Evolutionary conservation across 345 rosid species (phyloP).

Genomic region (Syzygium grande): DNA sequence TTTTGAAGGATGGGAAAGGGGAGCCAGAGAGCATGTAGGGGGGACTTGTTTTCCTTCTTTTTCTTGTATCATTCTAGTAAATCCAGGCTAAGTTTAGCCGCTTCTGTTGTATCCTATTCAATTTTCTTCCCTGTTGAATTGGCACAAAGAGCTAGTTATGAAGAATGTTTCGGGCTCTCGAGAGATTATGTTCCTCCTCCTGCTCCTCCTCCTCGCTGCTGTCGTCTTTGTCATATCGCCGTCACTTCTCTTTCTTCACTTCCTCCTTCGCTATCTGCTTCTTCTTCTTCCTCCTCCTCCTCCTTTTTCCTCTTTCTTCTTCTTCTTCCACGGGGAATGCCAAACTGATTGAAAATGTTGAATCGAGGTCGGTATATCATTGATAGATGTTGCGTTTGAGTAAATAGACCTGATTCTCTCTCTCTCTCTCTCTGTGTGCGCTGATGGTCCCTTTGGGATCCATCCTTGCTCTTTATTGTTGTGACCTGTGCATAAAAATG

Average conservation of each 20-base stretch:
- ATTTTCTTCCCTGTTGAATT: background rate
- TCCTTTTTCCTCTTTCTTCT: background rate
- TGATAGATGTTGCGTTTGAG: too few relatives aligned
- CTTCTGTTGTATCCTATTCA: background rate
- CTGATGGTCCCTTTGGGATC: too few relatives aligned
- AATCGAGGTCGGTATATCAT: background rate
- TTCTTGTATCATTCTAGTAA: background rate
- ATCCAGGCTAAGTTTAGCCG: background rate
- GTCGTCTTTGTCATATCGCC: background rate
- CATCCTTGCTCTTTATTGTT: too few relatives aligned
- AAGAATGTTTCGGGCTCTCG: background rate
- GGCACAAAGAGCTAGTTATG: background rate
- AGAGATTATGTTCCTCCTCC: background rate
- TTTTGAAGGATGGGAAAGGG: background rate
- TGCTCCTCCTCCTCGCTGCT: background rate
- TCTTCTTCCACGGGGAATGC: background rate
- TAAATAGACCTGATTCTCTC: too few relatives aligned
- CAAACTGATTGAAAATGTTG: background rate
- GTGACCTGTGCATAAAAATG: too few relatives aligned
- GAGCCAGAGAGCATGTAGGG: background rate
- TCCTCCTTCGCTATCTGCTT: background rate
- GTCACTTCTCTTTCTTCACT: background rate
- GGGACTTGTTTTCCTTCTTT: background rate
- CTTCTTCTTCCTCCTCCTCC: background rate
- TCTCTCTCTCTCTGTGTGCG: too few relatives aligned